phyloP scores from a whole-genome alignment of 441 rosid species.

The Macaranga tanarius region DNA sequence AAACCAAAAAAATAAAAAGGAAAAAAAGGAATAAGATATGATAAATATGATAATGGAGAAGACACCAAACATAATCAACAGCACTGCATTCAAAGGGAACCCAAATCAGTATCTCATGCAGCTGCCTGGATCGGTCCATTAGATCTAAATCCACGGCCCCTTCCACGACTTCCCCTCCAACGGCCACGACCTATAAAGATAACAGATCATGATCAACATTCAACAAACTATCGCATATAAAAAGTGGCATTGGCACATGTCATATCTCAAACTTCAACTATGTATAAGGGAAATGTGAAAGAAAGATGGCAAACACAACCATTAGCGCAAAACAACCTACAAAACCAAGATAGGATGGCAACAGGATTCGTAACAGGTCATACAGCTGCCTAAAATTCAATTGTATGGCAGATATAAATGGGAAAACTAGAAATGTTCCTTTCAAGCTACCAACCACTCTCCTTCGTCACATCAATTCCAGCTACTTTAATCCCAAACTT shows the following conservation, averaged over 20 bases:
- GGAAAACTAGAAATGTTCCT: no score
- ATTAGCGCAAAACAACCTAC: no score
- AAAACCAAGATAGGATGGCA: no score
- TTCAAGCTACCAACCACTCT: no score
- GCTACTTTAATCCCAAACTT: background rate
- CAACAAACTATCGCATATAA: background rate
- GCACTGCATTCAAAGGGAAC: slow-evolving; percentile 21
- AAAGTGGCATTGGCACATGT: no score
- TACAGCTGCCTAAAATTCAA: no score
- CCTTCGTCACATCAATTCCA: background rate
- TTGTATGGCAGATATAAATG: background rate
- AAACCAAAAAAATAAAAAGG: slow-evolving; percentile 2
- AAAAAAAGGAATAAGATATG: slow-evolving; percentile 23
- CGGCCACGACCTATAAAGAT: slow-evolving; percentile 65
- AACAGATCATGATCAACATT: background rate
- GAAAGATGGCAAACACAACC: background rate
- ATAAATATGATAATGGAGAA: slow-evolving; percentile 35
- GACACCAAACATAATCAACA: slow-evolving; percentile 27
- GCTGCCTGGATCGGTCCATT: slow-evolving; percentile 61
- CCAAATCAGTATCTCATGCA: slow-evolving; percentile 35
- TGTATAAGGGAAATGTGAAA: background rate
- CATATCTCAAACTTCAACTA: background rate
- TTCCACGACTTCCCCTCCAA: slow-evolving; percentile 76
- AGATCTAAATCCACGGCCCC: slow-evolving; percentile 74
- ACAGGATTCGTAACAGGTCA: no score